These are phyloP conservation scores for Ceratobasidium sp. DNA, from an alignment of 1,284 basidiomycete species.

Conservation along the genomic window DNA sequence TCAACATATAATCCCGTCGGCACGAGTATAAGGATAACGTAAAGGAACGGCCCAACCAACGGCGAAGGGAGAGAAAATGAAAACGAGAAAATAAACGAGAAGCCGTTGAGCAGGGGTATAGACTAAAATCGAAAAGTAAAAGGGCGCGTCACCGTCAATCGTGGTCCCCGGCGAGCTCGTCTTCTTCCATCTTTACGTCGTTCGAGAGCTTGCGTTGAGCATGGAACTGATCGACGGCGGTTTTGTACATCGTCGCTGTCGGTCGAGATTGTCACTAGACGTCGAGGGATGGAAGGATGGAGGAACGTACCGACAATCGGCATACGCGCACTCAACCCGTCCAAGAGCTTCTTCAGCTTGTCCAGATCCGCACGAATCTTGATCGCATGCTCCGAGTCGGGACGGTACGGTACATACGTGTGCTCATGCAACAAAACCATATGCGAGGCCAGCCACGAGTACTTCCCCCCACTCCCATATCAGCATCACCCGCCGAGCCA, in stretches of 20 bases:
- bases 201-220: not conserved
- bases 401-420: conserved; percentile 23
- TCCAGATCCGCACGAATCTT: conserved; percentile 21
- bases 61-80: not conserved
- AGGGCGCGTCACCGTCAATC: conserved; percentile 2
- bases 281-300: too few species aligned
- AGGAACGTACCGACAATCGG: conserved; percentile 20
- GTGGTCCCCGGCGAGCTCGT: conserved; percentile 18
- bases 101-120: conserved; percentile 11
- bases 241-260: conserved; percentile 5
- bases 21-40: conserved; percentile 20
- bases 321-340: conserved; percentile 14
- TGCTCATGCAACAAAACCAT: conserved; percentile 38
- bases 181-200: conserved; percentile 4
- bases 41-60: not conserved
- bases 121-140: not conserved
- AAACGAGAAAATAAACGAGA: not conserved
- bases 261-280: not conserved
- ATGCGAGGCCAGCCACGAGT: conserved; percentile 36
- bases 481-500: not conserved
- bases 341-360: conserved; percentile 16
- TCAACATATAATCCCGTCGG: conserved; percentile 1
- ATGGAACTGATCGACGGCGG: conserved; percentile 13
- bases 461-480: not conserved
- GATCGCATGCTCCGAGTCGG: conserved; percentile 39